phyloP scores from a whole-genome alignment of 306 rosid species.

The Begonia masoniana region DNA sequence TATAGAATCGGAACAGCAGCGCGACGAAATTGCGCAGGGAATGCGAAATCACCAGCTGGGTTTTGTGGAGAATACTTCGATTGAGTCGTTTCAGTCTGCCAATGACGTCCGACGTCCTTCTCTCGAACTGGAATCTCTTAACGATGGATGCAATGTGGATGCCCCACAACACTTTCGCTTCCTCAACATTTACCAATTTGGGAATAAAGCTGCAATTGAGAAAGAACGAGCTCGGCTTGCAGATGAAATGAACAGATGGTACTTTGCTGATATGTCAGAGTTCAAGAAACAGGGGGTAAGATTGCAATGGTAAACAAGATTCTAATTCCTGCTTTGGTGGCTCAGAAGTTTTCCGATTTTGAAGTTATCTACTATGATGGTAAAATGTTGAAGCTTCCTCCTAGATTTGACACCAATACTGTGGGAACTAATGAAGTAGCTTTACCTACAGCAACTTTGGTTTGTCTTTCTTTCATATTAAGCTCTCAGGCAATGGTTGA shows the following conservation, averaged over 20 bases:
- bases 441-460: conserved; percentile 50
- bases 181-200: no score
- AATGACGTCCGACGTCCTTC: no score
- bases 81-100: no score
- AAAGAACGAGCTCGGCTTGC: no score
- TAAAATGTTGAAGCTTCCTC: conserved; percentile 54
- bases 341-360: conserved; percentile 61
- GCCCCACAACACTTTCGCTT: no score
- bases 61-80: no score
- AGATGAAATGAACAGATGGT: conserved; percentile 86
- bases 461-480: conserved; percentile 77
- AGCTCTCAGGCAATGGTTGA: conserved; percentile 62
- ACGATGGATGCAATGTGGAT: no score
- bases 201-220: no score
- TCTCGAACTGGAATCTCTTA: no score
- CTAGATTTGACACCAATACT: conserved; percentile 18
- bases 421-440: conserved; percentile 21
- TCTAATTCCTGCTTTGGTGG: conserved; percentile 51
- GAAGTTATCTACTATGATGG: conserved; percentile 48
- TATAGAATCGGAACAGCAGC: no score
- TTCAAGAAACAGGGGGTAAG: conserved; percentile 67
- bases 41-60: no score
- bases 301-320: conserved; percentile 55
- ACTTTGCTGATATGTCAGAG: conserved; percentile 69
- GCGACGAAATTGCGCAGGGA: no score